phyloP scores from a whole-genome alignment of 352 stramenopile genomes.

The Globisporangium camurandrum region DNA sequence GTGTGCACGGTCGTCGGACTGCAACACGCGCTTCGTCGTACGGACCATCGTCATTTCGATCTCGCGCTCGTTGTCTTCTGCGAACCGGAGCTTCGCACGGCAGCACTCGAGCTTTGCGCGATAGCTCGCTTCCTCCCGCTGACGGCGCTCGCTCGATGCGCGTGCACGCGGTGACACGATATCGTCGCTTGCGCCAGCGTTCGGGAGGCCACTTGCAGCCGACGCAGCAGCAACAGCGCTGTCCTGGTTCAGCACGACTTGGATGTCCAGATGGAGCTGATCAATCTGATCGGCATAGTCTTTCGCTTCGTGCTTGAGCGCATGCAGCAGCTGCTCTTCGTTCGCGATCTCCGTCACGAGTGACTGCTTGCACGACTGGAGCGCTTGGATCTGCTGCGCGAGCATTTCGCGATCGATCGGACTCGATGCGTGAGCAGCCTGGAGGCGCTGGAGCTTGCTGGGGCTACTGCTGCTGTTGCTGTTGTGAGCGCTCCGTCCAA shows the following conservation, averaged over 20 bases:
- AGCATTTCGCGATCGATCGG: conserved; percentile 37
- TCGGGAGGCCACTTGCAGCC: not conserved
- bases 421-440: conserved; percentile 5
- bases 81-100: conserved; percentile 46
- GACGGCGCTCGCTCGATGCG: conserved; percentile 11
- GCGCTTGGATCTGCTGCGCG: conserved; percentile 38
- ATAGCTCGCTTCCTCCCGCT: conserved; percentile 33
- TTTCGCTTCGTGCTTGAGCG: conserved; percentile 37
- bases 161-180: not conserved
- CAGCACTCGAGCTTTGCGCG: conserved; percentile 50
- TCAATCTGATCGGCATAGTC: conserved; percentile 48
- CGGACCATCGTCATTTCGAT: conserved; percentile 64
- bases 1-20: conserved; percentile 31
- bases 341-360: conserved; percentile 50
- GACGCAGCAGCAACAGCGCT: not conserved
- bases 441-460: conserved; percentile 1
- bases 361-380: conserved; percentile 64
- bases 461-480: conserved; percentile 1
- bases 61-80: conserved; percentile 58
- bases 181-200: not conserved
- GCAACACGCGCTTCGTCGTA: conserved; percentile 63
- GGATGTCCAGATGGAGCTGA: conserved; percentile 37
- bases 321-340: conserved; percentile 56
- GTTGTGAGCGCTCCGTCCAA: conserved; percentile 3
- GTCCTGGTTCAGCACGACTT: conserved; percentile 28